Base-by-base conservation (phyloP, 805 yeast species). In the Citeromyces nyonsensis region DNA sequence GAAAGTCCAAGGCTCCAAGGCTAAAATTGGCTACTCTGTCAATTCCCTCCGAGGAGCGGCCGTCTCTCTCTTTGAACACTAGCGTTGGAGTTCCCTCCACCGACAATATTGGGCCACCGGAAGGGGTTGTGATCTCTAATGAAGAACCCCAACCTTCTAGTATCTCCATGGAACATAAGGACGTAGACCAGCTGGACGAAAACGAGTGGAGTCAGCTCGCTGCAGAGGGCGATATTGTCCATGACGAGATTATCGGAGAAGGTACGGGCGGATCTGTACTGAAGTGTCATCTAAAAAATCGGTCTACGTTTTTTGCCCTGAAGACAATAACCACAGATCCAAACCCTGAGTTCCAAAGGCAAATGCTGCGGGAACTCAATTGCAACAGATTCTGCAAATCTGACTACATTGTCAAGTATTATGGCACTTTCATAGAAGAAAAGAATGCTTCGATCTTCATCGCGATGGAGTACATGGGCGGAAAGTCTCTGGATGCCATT, bases 401-500 rank as follows among this genome's bases (percentile, higher is more conserved):
- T 26, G 83, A 84, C 3, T 78, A 73, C 48, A 91, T 91, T 38
- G 97, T 88, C 15, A 69, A 74, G 50, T 91, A 91, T 52, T 88
- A 83, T 51, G 98, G 98, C 6, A 85, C 95, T 40, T 91, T 82
- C 47, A 61, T 82, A 40, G 75, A 80, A 43, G 82, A 77, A 44
- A 67, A 68, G 36, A 73, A 68, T 38, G 80, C 85, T 20, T 72
- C 85, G 46, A 85, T 91, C 27, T 85, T 82, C 42, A 91, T 91
- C 20, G 84, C 95, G 31, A 91, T 91, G 97, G 98, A 91, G 53
- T 91, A 72, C 51, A 91, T 94, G 85, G 95, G 85, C 15, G 97
- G 96, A 2, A 69, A 73, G 28, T 83, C 95, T 3, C 56, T 91
- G 37, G 96, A 91, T 47, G 84, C 95, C 2, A 73, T 88, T n/a